A percentile compares a stretch with the other conserved stretches of the same genome.
Conservation (phyloP, 495 filamentous ascomycete genomes). For the Chaetomium tenue region DNA sequence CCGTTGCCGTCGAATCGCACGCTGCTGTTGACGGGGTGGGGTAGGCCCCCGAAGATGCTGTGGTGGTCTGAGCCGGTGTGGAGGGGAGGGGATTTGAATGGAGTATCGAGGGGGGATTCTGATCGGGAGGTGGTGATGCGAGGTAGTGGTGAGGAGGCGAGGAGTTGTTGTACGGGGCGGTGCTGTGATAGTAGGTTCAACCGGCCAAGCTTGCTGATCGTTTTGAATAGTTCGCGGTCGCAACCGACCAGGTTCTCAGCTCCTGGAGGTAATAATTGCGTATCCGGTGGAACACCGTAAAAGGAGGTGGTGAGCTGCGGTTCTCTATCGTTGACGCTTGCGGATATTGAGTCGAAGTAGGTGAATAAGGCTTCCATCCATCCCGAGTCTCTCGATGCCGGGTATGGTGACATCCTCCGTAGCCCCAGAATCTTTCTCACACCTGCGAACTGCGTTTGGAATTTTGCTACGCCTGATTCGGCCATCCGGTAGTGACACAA, state of each 20-base stretch:
- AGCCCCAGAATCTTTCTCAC: conserved; percentile 89
- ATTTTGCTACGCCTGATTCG: conserved; percentile 86
- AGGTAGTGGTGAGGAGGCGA: conserved; percentile 32
- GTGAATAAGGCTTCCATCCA: conserved; percentile 98
- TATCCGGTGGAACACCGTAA: conserved; percentile 64
- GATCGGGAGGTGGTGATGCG: conserved; percentile 24
- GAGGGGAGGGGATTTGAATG: conserved; percentile 49
- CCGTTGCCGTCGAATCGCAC: conserved; percentile 62
- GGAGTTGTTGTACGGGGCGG: conserved; percentile 50
- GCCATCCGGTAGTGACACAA: conserved; percentile 92
- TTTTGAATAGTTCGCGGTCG: conserved; percentile 75
- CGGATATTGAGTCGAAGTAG: conserved; percentile 93
- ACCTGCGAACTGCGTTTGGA: conserved; percentile 89
- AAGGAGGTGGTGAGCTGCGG: conserved; percentile 71
- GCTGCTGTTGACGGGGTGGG: conserved; percentile 29
- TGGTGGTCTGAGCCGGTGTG: conserved; percentile 20
- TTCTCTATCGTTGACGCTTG: conserved; percentile 88
- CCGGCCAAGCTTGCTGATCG: conserved; percentile 73
- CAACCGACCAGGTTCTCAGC: conserved; percentile 83
- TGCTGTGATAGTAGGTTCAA: conserved; percentile 87
- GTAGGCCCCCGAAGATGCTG: conserved; percentile 27
- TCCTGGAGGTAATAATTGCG: conserved; percentile 57
- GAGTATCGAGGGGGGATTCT: conserved; percentile 43
- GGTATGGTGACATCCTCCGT: conserved; percentile 62
- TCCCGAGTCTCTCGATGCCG: conserved; percentile 63